These are phyloP conservation scores for Phyllosticta citribraziliensis DNA, from an alignment of 2,329 filamentous ascomycete genomes.

Conservation along the genomic window DNA sequence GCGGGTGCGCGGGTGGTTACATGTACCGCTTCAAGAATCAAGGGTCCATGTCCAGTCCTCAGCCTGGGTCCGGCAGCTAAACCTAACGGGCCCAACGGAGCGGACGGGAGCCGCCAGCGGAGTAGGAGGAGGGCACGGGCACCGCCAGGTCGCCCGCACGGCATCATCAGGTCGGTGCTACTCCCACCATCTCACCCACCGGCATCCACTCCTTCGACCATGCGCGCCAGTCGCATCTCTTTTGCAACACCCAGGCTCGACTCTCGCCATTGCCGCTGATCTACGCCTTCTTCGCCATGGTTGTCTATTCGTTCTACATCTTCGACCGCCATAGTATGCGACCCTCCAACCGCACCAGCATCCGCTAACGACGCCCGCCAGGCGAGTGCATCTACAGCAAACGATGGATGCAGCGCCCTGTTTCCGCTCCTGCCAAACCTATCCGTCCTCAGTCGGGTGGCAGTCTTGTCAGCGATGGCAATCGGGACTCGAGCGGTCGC, in stretches of 20 bases:
- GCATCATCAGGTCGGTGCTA: no score
- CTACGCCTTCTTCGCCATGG: slow-evolving; percentile 50
- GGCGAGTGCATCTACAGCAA: slow-evolving; percentile 96
- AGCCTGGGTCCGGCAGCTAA: no score
- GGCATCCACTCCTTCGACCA: neutral
- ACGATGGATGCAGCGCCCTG: slow-evolving; percentile 59
- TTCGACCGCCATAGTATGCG: slow-evolving; percentile 91
- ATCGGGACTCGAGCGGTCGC: slow-evolving; percentile 20
- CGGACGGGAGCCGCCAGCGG: no score
- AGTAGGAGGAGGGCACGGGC: no score
- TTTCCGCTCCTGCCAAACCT: slow-evolving; percentile 36
- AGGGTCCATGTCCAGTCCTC: no score
- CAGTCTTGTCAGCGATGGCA: slow-evolving; percentile 36
- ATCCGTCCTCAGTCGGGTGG: slow-evolving; percentile 39
- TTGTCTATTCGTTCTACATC: slow-evolving; percentile 96
- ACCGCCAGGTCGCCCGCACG: no score
- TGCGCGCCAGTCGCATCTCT: neutral
- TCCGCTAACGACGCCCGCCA: slow-evolving; percentile 30
- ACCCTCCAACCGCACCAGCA: neutral
- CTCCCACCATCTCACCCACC: neutral
- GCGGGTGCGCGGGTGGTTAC: no score
- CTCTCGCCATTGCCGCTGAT: neutral
- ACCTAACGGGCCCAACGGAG: no score
- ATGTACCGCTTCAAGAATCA: no score
- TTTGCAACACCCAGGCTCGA: neutral